Percentiles rank a stretch among this genome's conserved stretches.
Evolutionary conservation across 1,139 yeast species (phyloP).

Genomic region (Lodderomyces orthopsilosis): DNA sequence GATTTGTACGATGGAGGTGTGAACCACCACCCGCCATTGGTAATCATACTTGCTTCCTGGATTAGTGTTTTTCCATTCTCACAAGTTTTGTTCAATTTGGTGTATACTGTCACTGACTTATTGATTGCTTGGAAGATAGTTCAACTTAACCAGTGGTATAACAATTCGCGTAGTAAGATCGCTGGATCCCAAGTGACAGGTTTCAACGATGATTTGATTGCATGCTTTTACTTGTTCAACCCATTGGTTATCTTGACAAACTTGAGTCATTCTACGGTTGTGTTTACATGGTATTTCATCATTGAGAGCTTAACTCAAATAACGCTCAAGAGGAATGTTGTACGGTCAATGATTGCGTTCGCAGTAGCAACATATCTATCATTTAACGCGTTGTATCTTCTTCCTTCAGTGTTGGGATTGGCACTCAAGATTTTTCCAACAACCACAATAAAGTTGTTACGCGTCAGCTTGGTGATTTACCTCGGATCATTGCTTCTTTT

Average conservation of each 20-base stretch:
- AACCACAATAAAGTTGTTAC: conserved; percentile 6
- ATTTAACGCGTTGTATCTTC: conserved; percentile 55
- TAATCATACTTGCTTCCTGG: conserved; percentile 50
- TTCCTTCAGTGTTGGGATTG: conserved; percentile 53
- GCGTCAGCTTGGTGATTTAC: conserved; percentile 24
- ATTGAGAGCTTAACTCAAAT: conserved; percentile 50
- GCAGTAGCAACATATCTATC: conserved; percentile 67
- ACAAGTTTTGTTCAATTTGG: conserved; percentile 23
- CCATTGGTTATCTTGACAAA: conserved; percentile 73
- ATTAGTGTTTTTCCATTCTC: conserved; percentile 29
- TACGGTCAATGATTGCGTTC: conserved; percentile 51
- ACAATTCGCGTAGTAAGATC: conserved; percentile 25
- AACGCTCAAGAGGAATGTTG: conserved; percentile 35
- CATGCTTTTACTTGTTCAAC: conserved; percentile 69
- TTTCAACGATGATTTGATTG: conserved; percentile 45
- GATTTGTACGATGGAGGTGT: conserved; percentile 83
- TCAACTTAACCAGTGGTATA: conserved; percentile 38
- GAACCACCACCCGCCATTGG: conserved; percentile 79
- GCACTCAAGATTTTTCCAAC: conserved; percentile 20
- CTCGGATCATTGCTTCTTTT: conserved; percentile 30
- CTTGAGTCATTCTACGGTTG: conserved; percentile 65
- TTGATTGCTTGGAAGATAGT: conserved; percentile 43
- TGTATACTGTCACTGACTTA: conserved; percentile 43
- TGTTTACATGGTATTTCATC: conserved; percentile 58
- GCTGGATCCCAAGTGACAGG: conserved; percentile 17